Conservation (phyloP, 352 stramenopile species). For the Discostella stelligera region DNA sequence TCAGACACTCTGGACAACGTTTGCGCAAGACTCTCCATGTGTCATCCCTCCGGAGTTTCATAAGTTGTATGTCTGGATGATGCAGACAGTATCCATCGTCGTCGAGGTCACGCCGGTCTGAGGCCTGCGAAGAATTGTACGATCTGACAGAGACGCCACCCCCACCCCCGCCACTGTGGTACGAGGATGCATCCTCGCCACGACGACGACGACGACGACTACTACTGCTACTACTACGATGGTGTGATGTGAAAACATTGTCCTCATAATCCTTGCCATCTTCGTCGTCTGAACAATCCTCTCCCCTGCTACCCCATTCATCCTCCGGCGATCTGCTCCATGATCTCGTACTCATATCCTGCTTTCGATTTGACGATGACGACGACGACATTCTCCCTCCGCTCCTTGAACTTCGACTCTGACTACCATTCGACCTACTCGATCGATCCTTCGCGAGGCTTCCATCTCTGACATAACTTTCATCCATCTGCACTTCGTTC, state of each 20-base stretch:
- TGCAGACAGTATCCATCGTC: slow-evolving; percentile 41
- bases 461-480: background rate
- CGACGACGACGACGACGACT: too few relatives aligned
- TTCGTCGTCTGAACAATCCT: background rate
- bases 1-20: slow-evolving; percentile 35
- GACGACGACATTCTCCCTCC: background rate
- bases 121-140: slow-evolving; percentile 1
- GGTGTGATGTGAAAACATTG: background rate
- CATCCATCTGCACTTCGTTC: background rate
- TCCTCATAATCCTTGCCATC: background rate
- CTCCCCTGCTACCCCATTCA: background rate
- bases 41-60: slow-evolving; percentile 23
- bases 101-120: slow-evolving; percentile 32
- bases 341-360: background rate
- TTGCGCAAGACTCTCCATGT: slow-evolving; percentile 39
- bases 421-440: background rate
- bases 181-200: background rate
- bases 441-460: background rate
- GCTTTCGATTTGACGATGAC: background rate
- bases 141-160: background rate
- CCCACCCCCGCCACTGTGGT: background rate
- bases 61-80: slow-evolving; percentile 39
- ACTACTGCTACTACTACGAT: background rate
- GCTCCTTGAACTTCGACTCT: background rate
- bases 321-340: background rate